A percentile compares a stretch with the other conserved stretches of the same genome.
Conservation (phyloP, 2,329 filamentous ascomycete species). For the Trichoderma arundinaceum region DNA sequence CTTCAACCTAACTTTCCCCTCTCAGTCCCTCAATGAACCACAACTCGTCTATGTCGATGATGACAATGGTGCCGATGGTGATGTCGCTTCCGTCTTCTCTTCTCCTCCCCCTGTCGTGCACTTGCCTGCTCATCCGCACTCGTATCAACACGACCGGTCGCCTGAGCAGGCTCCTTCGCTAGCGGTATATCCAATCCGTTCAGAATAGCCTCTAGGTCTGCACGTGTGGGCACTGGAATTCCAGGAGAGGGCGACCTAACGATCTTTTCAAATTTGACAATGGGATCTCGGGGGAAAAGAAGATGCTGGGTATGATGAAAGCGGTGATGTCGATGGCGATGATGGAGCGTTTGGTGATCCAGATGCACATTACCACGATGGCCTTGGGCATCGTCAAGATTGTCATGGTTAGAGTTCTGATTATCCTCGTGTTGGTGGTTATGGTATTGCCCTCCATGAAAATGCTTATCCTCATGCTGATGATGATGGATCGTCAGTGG, state of each 20-base stretch:
- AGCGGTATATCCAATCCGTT: not conserved
- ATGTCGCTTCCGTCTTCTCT: not conserved
- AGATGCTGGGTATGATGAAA: not conserved
- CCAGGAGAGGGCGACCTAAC: not conserved
- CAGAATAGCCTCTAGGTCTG: constrained; percentile 15
- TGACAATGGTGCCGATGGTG: constrained; percentile 1
- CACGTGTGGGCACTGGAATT: not conserved
- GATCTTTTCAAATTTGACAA: not conserved
- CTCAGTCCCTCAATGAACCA: not conserved
- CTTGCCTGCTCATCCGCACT: not conserved
- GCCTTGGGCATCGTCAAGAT: not conserved
- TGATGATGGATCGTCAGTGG: constrained; percentile 20
- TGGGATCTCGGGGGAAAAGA: not conserved
- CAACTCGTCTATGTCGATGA: constrained; percentile 12
- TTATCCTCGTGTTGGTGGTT: not conserved
- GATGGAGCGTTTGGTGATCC: not conserved
- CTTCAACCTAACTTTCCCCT: no score
- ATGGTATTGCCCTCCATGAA: constrained; percentile 14
- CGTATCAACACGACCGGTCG: not conserved
- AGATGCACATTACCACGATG: not conserved
- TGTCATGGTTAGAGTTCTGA: not conserved
- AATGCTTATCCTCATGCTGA: constrained; percentile 25
- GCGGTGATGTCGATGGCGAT: constrained; percentile 11
- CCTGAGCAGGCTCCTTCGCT: not conserved
- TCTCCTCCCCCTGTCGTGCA: not conserved